These are phyloP conservation scores for Barnettozyma botsteinii DNA, from an alignment of 805 yeast species.

Conservation along the genomic window DNA sequence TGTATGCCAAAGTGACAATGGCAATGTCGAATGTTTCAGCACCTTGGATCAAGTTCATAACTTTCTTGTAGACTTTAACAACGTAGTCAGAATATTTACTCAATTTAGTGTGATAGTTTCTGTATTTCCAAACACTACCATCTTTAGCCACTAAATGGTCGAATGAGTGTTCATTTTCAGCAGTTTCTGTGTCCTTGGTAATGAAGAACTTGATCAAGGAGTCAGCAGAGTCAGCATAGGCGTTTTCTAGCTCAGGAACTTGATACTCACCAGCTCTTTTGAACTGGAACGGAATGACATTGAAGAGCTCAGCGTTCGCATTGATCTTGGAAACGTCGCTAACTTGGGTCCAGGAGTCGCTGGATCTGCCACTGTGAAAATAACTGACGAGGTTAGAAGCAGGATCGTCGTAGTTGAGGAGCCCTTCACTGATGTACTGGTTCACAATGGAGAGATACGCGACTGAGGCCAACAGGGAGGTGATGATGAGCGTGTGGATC, in stretches of 20 bases:
- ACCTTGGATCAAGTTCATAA: slow-evolving; percentile 46
- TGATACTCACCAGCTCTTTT: slow-evolving; percentile 37
- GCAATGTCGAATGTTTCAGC: slow-evolving; percentile 86
- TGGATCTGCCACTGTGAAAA: slow-evolving; percentile 32
- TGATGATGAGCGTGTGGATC: slow-evolving; percentile 72
- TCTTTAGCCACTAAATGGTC: slow-evolving; percentile 26
- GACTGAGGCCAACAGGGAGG: slow-evolving; percentile 70
- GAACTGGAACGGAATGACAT: slow-evolving; percentile 54
- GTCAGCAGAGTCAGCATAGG: slow-evolving; percentile 35
- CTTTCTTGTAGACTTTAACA: slow-evolving; percentile 33
- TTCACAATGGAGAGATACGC: slow-evolving; percentile 74
- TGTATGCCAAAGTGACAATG: slow-evolving; percentile 71
- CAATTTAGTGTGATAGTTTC: slow-evolving; percentile 47
- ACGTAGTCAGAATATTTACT: slow-evolving; percentile 52
- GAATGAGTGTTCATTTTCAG: slow-evolving; percentile 8
- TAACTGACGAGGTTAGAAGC: slow-evolving; percentile 25
- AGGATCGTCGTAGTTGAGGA: slow-evolving; percentile 7
- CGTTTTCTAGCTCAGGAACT: slow-evolving; percentile 37
- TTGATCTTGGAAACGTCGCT: slow-evolving; percentile 34
- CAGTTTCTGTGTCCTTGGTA: slow-evolving; percentile 22
- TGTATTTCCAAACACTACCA: slow-evolving; percentile 55
- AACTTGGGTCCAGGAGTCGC: slow-evolving; percentile 43
- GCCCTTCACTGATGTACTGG: slow-evolving; percentile 42
- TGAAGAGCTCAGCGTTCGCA: slow-evolving; percentile 37
- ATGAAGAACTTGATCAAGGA: slow-evolving; percentile 38